These are phyloP conservation scores for Fusarium sp. DNA, from an alignment of 2,329 filamentous ascomycete species.

Conservation along the genomic window DNA sequence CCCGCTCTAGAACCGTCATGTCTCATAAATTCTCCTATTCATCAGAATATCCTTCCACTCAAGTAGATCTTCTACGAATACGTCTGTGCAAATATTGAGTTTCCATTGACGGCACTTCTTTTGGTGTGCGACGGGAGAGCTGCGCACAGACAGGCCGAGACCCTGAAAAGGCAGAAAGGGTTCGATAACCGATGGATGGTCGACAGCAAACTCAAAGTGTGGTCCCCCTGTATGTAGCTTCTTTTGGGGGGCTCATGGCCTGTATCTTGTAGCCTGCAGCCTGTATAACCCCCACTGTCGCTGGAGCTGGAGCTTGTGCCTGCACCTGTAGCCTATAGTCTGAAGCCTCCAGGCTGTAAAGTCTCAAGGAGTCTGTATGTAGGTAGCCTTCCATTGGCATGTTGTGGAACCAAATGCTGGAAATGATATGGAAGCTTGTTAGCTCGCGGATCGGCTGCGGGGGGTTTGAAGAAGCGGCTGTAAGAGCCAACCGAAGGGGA, in stretches of 20 bases:
- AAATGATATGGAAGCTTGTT: slow-evolving; percentile 22
- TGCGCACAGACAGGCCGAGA: slow-evolving; percentile 10
- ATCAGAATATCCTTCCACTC: background rate
- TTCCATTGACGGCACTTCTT: background rate
- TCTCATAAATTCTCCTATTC: slow-evolving; percentile 12
- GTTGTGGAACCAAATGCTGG: background rate
- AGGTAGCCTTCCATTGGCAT: slow-evolving; percentile 22
- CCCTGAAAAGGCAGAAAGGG: slow-evolving; percentile 10
- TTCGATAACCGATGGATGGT: slow-evolving; percentile 24
- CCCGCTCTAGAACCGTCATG: slow-evolving; percentile 17
- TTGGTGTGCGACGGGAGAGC: background rate
- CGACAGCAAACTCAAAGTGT: slow-evolving; percentile 11
- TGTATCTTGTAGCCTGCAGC: background rate
- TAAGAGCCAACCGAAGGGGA: slow-evolving; percentile 18
- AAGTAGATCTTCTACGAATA: background rate
- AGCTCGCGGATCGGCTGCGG: slow-evolving; percentile 33
- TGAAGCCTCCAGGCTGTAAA: too few species aligned
- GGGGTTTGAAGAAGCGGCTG: slow-evolving; percentile 18
- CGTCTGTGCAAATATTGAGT: too few species aligned
- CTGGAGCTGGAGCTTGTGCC: background rate
- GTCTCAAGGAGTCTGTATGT: too few species aligned
- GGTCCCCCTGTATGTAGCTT: slow-evolving; percentile 19
- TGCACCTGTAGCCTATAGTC: background rate
- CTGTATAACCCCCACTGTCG: slow-evolving; percentile 7
- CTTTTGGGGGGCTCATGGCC: too few species aligned